phyloP scores from a whole-genome alignment of 768 basidiomycete genomes.

The Lyophyllum atratum region DNA sequence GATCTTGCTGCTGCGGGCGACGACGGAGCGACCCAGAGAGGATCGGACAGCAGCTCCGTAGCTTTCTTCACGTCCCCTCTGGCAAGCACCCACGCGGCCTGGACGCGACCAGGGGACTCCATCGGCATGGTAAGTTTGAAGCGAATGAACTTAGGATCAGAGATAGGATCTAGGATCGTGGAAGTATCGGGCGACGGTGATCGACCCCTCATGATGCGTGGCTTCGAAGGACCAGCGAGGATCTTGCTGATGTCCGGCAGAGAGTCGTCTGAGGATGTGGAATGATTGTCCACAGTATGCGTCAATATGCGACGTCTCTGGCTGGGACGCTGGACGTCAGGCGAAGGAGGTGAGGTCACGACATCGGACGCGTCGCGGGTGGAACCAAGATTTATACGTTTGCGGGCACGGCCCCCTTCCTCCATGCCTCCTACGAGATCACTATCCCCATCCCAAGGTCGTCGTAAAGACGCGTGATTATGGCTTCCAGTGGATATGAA shows the following conservation, averaged over 20 bases:
- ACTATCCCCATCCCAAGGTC: slow-evolving; percentile 39
- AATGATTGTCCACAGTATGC: slow-evolving; percentile 41
- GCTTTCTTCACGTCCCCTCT: slow-evolving; percentile 64
- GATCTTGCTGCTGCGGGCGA: slow-evolving; percentile 22
- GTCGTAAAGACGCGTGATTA: slow-evolving; percentile 57
- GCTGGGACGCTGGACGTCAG: slow-evolving; percentile 55
- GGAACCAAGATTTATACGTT: slow-evolving; percentile 62
- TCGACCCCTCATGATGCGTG: slow-evolving; percentile 58
- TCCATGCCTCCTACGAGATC: slow-evolving; percentile 41
- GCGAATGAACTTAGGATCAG: slow-evolving; percentile 48
- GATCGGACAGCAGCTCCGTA: slow-evolving; percentile 57
- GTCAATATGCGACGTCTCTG: slow-evolving; percentile 46
- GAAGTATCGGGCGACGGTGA: slow-evolving; percentile 33
- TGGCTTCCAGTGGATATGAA: slow-evolving; percentile 46
- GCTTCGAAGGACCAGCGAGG: slow-evolving; percentile 44
- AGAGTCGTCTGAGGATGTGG: slow-evolving; percentile 73
- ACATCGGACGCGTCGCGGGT: slow-evolving; percentile 37
- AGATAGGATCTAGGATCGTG: slow-evolving; percentile 27
- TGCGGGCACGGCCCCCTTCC: slow-evolving; percentile 70
- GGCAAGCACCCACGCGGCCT: slow-evolving; percentile 69
- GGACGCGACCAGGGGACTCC: slow-evolving; percentile 44
- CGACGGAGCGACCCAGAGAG: slow-evolving; percentile 48
- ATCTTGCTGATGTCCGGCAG: slow-evolving; percentile 48
- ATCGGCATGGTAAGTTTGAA: slow-evolving; percentile 67
- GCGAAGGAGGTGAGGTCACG: slow-evolving; percentile 56